phyloP scores from a whole-genome alignment of 176 grass and related monocot genomes.

The Urochloa ruziziensis region DNA sequence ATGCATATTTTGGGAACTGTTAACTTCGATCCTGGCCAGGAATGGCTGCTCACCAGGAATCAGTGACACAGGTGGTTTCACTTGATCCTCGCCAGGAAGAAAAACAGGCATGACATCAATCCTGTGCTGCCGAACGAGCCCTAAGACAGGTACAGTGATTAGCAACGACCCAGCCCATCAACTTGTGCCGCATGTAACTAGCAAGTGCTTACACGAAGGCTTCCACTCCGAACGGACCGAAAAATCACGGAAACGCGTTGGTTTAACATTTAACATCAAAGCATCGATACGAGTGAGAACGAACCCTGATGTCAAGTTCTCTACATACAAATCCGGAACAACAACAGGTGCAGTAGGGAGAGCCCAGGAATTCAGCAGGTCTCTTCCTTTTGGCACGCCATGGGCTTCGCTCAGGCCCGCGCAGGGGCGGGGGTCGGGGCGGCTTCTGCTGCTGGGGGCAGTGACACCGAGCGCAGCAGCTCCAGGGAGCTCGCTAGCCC shows the following conservation, averaged over 20 bases:
- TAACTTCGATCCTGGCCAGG: no score
- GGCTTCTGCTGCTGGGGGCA: slow-evolving; percentile 52
- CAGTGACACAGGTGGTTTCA: no score
- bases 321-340: neutral
- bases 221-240: neutral
- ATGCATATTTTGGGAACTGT: no score
- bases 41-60: no score
- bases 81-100: no score
- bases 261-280: neutral
- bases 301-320: neutral
- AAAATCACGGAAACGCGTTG: neutral
- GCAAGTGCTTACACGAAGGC: neutral
- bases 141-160: neutral
- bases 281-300: neutral
- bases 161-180: neutral
- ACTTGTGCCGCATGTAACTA: neutral
- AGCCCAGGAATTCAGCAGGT: neutral
- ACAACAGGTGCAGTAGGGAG: neutral
- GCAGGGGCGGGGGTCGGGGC: slow-evolving; percentile 11
- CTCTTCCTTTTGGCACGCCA: neutral
- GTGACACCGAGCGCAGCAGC: slow-evolving; percentile 71
- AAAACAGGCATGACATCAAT: no score
- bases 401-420: slow-evolving; percentile 28
- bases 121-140: no score
- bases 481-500: slow-evolving; percentile 77